Evolutionary conservation across 1,284 basidiomycete species (phyloP).

Genomic region (Ustilago shanxiensis): DNA sequence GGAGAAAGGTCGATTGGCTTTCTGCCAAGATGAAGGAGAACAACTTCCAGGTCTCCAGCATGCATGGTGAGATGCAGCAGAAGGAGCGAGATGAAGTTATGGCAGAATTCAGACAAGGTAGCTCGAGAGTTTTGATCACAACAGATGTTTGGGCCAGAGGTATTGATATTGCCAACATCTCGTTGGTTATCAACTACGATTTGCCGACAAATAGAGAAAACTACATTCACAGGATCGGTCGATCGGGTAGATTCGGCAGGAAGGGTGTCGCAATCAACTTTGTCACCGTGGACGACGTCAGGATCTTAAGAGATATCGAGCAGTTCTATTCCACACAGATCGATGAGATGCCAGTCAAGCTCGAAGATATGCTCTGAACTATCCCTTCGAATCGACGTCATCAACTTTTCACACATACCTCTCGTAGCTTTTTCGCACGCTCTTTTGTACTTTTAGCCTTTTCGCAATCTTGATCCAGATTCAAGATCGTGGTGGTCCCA

Average conservation of each 20-base stretch:
- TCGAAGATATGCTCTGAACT: constrained; percentile 66
- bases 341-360: constrained; percentile 70
- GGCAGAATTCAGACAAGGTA: constrained; percentile 95
- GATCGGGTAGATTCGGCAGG: constrained; percentile 92
- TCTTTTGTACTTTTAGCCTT: constrained; percentile 25
- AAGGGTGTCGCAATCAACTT: constrained; percentile 78
- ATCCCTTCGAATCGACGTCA: too few species aligned
- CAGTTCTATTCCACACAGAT: constrained; percentile 67
- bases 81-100: constrained; percentile 99
- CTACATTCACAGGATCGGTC: constrained; percentile 97
- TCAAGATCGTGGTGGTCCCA: too few species aligned
- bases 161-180: constrained; percentile 98
- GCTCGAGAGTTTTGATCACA: constrained; percentile 71
- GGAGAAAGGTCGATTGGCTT: constrained; percentile 99
- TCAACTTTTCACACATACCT: neutral
- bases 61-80: constrained; percentile 97
- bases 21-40: constrained; percentile 95
- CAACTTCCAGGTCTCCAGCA: constrained; percentile 68
- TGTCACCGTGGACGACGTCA: constrained; percentile 79
- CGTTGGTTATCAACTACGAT: constrained; percentile 97
- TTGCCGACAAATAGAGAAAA: constrained; percentile 82
- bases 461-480: too few species aligned
- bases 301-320: constrained; percentile 65
- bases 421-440: neutral
- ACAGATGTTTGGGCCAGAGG: constrained; percentile 96